Evolutionary conservation across 345 rosid genomes (phyloP).

Genomic region (Gossypium anomalum): DNA sequence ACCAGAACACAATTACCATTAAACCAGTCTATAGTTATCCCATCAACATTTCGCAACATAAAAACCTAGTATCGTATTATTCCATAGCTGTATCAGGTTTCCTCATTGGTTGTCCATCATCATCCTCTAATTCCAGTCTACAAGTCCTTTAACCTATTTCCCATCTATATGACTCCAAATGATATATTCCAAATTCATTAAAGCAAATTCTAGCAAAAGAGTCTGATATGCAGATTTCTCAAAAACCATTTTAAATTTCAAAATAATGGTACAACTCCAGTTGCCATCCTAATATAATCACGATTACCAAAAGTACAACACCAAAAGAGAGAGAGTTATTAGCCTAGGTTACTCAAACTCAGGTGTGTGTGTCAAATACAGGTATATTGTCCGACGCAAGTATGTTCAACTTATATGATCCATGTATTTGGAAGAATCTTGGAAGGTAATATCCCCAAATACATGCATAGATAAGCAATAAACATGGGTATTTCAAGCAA

Average conservation of each 20-base stretch:
- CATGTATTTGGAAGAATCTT: background rate
- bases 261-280: background rate
- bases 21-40: background rate
- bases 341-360: background rate
- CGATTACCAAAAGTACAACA: background rate
- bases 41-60: background rate
- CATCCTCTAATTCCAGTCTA: background rate
- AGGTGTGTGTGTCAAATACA: too few relatives aligned
- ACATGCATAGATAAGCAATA: background rate
- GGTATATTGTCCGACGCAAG: background rate
- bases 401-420: background rate
- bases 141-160: background rate
- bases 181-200: background rate
- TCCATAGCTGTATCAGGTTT: constrained; percentile 7
- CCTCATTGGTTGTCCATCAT: background rate
- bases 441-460: background rate
- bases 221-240: constrained; percentile 11
- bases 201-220: background rate
- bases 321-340: background rate
- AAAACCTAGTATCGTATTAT: background rate
- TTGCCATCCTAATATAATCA: constrained; percentile 8
- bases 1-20: background rate
- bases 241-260: background rate
- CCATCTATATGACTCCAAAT: constrained; percentile 1
- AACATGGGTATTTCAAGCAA: background rate